These are phyloP conservation scores for Dactylellina parvicollis DNA, from an alignment of 2,329 filamentous ascomycete species.

Conservation along the genomic window DNA sequence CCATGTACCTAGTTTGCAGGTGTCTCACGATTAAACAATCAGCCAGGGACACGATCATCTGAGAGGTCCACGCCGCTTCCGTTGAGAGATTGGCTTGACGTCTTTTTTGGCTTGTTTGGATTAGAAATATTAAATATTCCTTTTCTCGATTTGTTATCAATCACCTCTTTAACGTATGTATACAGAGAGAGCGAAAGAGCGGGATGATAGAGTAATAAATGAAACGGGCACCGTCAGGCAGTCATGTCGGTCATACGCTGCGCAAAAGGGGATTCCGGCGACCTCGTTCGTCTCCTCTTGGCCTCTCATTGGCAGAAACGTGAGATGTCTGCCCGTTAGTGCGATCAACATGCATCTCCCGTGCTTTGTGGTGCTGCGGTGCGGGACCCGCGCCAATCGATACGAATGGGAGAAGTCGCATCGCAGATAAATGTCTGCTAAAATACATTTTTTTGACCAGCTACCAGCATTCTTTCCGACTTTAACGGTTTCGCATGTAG, in stretches of 20 bases:
- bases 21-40: conserved; percentile 2
- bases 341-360: conserved; percentile 1
- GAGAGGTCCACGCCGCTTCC: neutral
- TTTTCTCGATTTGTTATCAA: neutral
- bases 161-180: too few species aligned
- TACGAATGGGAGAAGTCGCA: neutral
- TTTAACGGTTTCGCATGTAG: conserved; percentile 33
- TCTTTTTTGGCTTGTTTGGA: neutral
- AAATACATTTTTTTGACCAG: conserved; percentile 7
- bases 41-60: neutral
- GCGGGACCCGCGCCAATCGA: conserved; percentile 36
- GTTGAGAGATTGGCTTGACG: neutral
- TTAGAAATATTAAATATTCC: too few species aligned
- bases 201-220: neutral
- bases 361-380: too few species aligned
- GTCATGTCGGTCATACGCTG: conserved; percentile 27
- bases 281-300: neutral
- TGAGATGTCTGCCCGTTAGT: neutral
- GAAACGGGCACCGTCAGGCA: conserved; percentile 41
- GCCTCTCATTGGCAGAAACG: conserved; percentile 23
- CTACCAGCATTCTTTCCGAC: too few species aligned
- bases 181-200: too few species aligned
- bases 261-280: conserved; percentile 36
- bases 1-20: too few species aligned
- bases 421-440: conserved; percentile 6